Base-by-base conservation (phyloP, 139 green algal genomes). In the Tetradesmus lagerheimii region DNA sequence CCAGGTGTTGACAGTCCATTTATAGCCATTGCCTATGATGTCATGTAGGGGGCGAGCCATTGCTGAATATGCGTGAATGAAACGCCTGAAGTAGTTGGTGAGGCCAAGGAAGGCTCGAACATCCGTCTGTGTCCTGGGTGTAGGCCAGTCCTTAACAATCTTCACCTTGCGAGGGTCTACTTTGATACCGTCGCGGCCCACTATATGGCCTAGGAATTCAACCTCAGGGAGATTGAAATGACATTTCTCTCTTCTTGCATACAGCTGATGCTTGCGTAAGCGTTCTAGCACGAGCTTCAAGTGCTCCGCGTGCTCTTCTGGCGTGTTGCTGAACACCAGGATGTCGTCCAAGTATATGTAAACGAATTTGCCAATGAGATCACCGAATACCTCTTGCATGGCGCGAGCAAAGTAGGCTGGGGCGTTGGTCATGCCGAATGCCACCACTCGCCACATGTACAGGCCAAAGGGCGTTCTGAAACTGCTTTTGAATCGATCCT, bases 261-360 rank as follows among this genome's bases (percentile, higher is more conserved):
- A 92, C 37, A 93, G 62, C 39, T 92, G 66, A 34, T 93, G 77
- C 35, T 87, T 3, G 5, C 74, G 62, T n/a, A 92, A 35, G 5
- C 14, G 9, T 8, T 89, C 14, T 41, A 93, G 31, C n/a, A 90
- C 89, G 41, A 85, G 2, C 8, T 41, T 43, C 29, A 93, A 31
- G 62, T 93, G 90, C 25, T 74, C 2, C 31, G 41, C 35, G 67
- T 93, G 86, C 38, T 91, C 79, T 4, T 57, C 80, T 41, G 66
- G 5, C 18, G 31, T 92, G 23, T 87, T 91, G 25, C 37, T 89
- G 53, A 89, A 92, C 8, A 91, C 85, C 0, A 94, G 76, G 15
- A 92, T 88, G 53, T 94, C 89, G 85, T 94, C 89, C n/a, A 92
- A 67, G 66, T 93, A 94, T 8, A 92, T 41, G 0, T 89, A 1